phyloP scores from a whole-genome alignment of 768 basidiomycete genomes.

The Lyophyllum semitale region DNA sequence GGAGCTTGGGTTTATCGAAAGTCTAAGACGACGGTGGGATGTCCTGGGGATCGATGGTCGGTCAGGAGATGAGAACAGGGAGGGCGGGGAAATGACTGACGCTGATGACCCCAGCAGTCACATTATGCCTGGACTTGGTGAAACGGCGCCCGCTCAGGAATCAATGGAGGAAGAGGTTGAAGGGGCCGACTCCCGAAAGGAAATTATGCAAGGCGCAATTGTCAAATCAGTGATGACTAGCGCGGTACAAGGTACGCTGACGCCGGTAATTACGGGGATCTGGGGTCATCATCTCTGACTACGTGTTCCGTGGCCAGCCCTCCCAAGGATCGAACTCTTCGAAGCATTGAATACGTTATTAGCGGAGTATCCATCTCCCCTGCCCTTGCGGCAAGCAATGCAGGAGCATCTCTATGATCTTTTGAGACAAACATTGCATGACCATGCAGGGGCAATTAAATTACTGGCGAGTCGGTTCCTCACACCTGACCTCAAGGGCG shows the following conservation, averaged over 20 bases:
- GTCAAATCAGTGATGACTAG: slow-evolving; percentile 75
- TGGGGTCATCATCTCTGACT: slow-evolving; percentile 4
- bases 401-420: slow-evolving; percentile 41
- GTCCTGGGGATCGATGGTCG: slow-evolving; percentile 64
- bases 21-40: slow-evolving; percentile 75
- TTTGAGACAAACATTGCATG: slow-evolving; percentile 31
- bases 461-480: slow-evolving; percentile 37
- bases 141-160: slow-evolving; percentile 23
- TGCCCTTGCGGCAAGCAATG: slow-evolving; percentile 34
- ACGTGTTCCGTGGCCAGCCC: slow-evolving; percentile 27
- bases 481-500: slow-evolving; percentile 28
- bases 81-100: slow-evolving; percentile 3
- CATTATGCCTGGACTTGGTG: slow-evolving; percentile 22
- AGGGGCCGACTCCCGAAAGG: slow-evolving; percentile 58
- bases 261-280: not conserved
- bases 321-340: slow-evolving; percentile 45
- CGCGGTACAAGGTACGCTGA: slow-evolving; percentile 65
- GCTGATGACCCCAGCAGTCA: slow-evolving; percentile 22
- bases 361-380: slow-evolving; percentile 36
- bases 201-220: slow-evolving; percentile 78
- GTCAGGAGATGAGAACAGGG: slow-evolving; percentile 30
- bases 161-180: slow-evolving; percentile 37
- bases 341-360: slow-evolving; percentile 38
- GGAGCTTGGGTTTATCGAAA: slow-evolving; percentile 86
- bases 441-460: slow-evolving; percentile 36